Percentiles rank a stretch among this genome's conserved stretches.
Evolutionary conservation across 352 stramenopile species (phyloP).

Genomic region (Thraustotheca clavata): DNA sequence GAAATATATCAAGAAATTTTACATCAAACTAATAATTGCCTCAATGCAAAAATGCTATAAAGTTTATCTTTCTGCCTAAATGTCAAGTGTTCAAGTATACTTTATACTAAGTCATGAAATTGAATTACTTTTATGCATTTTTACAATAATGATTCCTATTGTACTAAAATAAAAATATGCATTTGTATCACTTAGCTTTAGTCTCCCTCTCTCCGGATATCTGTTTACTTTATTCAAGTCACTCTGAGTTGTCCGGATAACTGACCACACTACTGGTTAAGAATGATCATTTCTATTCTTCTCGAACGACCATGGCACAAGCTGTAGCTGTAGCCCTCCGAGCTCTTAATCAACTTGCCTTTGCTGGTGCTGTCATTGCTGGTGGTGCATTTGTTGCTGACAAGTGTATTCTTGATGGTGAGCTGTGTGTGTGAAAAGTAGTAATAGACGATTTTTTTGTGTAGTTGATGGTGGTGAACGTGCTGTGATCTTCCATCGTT

Average conservation of each 20-base stretch:
- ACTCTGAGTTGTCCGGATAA: conserved; percentile 5
- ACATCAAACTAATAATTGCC: too few species aligned
- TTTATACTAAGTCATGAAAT: too few species aligned
- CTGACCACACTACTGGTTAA: not conserved
- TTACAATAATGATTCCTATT: too few species aligned
- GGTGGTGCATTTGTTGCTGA: conserved; percentile 8
- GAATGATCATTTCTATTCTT: conserved; percentile 15
- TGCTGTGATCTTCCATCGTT: conserved; percentile 99
- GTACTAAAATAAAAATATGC: too few species aligned
- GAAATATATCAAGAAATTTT: too few species aligned
- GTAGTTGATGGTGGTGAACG: conserved; percentile 97
- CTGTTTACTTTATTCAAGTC: not conserved
- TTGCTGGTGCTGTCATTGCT: conserved; percentile 3
- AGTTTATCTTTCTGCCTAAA: too few species aligned
- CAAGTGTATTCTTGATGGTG: conserved; percentile 22
- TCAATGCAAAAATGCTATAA: too few species aligned
- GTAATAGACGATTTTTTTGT: not conserved
- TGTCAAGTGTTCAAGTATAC: too few species aligned
- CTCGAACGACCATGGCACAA: conserved; percentile 13
- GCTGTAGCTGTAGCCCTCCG: conserved; percentile 12
- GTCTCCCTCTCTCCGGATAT: not conserved
- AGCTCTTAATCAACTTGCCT: conserved; percentile 10
- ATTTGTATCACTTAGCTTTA: not conserved
- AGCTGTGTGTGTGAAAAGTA: too few species aligned
- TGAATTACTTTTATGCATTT: too few species aligned